phyloP scores from a whole-genome alignment of 495 filamentous ascomycete genomes.

The Neurospora sp. region DNA sequence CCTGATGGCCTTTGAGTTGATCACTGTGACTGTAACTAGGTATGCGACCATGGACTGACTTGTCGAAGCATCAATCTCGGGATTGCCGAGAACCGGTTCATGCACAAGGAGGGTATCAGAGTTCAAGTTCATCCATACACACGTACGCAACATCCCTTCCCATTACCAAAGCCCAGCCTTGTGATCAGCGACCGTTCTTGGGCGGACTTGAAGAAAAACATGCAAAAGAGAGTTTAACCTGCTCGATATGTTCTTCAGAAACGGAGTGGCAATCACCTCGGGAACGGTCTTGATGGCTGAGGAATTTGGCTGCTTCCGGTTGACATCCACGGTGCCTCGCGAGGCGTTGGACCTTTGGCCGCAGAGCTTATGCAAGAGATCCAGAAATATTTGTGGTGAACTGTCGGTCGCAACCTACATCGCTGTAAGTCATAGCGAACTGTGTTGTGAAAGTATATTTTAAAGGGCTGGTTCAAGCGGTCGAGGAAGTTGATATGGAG shows the following conservation, averaged over 20 bases:
- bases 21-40: neutral
- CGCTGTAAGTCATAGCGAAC: neutral
- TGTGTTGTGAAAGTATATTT: neutral
- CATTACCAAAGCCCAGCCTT: neutral
- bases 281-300: constrained; percentile 33
- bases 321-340: constrained; percentile 36
- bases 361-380: constrained; percentile 4
- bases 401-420: neutral
- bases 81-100: constrained; percentile 14
- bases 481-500: neutral
- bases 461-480: neutral
- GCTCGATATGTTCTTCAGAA: constrained; percentile 24
- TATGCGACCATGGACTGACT: neutral
- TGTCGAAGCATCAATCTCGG: constrained; percentile 7
- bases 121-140: constrained; percentile 11
- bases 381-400: neutral
- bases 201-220: constrained; percentile 31
- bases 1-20: constrained; percentile 1
- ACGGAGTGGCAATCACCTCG: constrained; percentile 37
- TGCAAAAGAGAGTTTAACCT: constrained; percentile 10
- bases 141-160: neutral
- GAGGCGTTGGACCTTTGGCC: constrained; percentile 29
- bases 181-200: constrained; percentile 41
- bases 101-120: constrained; percentile 8
- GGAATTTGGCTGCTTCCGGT: constrained; percentile 41